Percentiles rank a stretch among this genome's conserved stretches.
These are phyloP conservation scores for Candida tallmaniae DNA, from an alignment of 805 yeast species.

Conservation along the genomic window DNA sequence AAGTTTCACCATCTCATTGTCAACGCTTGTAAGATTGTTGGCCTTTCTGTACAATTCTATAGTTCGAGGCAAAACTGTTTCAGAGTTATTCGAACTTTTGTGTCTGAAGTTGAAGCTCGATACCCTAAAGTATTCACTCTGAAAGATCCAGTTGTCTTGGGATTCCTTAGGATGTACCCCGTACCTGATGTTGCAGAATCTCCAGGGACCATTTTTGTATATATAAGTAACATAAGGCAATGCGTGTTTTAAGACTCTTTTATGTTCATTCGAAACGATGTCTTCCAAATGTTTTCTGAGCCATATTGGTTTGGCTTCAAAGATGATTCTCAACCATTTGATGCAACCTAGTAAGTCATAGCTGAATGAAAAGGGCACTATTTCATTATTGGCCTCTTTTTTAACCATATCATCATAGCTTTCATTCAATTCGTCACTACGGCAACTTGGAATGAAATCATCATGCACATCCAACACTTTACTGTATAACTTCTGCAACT, in stretches of 20 bases:
- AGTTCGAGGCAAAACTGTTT: constrained; percentile 25
- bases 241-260: constrained; percentile 59
- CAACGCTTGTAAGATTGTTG: background rate
- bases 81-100: constrained; percentile 1
- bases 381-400: constrained; percentile 21
- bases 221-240: constrained; percentile 81
- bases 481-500: constrained; percentile 49
- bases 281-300: constrained; percentile 66
- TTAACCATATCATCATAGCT: constrained; percentile 26
- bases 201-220: constrained; percentile 90
- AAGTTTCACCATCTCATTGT: constrained; percentile 15
- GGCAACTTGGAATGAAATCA: constrained; percentile 43
- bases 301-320: constrained; percentile 79
- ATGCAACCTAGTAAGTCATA: constrained; percentile 39
- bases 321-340: constrained; percentile 42
- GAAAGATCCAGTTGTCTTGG: constrained; percentile 55
- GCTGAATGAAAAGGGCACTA: constrained; percentile 27
- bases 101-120: constrained; percentile 18
- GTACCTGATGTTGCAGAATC: constrained; percentile 73
- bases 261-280: constrained; percentile 45
- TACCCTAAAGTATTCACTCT: constrained; percentile 79
- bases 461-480: constrained; percentile 46
- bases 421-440: constrained; percentile 44
- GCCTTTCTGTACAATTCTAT: constrained; percentile 8
- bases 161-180: constrained; percentile 75